Evolutionary conservation across 2,329 filamentous ascomycete species (phyloP), one percentile per base, ranked within the genome.

Genomic region (Clarireedia homoeocarpa): DNA sequence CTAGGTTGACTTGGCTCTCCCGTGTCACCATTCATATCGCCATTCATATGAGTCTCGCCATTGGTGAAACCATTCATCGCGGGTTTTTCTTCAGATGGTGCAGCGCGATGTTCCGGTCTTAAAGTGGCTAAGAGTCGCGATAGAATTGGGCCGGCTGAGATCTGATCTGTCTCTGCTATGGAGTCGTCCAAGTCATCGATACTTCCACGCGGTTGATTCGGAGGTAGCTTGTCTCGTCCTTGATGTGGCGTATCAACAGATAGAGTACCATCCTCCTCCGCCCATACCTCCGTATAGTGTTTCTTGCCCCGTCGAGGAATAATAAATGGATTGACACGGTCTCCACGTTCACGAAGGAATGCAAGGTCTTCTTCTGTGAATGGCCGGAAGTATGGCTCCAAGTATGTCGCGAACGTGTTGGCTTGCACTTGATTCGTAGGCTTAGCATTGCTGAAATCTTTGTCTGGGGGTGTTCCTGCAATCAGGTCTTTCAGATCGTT

Each of bases 371-470:
- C 94, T 68, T 99, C 94, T 0, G 86, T 89, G 64, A 95, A 87
- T 0, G 88, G 84, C 5, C 92, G 83, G 62, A 96, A 94, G 73
- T 89, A 97, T 0, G 91, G 89, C 61, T 99, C 94, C 54, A 95
- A 81, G 68, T 94, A 96, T 5, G 88, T 85, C n/a, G 88, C 86
- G 71, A 99, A 99, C 1, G 92, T 96, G 56, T 84, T 87, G 62
- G 94, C 94, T 69, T 88, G 91, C 70, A 97, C 94, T 74, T 99
- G 94, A 66, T 92, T 95, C 20, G 86, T 85, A 5, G 92, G 91
- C 70, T 97, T 99, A 36, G 90, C 87, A 68, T 84, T 95, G 69
- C 89, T 96, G 67, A 96, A 97, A 73, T 99, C 94, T 70, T 89
- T 91, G 71, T 97, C 91, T 1, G 94, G 92, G 1, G 91, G 88